Base-by-base conservation (phyloP, 202 grass and related monocot genomes). In the Hordeum pubiflorum region DNA sequence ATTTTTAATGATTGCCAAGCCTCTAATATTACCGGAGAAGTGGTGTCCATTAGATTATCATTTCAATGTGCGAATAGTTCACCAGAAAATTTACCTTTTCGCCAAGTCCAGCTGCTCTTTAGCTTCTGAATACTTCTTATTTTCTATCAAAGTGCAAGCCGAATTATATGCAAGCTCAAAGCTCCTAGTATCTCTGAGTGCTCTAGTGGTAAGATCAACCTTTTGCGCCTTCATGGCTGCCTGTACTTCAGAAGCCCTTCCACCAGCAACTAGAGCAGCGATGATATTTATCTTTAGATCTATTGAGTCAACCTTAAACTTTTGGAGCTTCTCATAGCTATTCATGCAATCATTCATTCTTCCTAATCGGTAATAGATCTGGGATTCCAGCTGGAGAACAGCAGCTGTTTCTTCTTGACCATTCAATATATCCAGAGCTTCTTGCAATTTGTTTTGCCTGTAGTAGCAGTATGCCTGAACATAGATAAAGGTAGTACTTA, bases 91-190 rank as follows among this genome's bases (percentile, higher is more conserved):
- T 91, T 60, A 99, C 96, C 92, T 99, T 88, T 86, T 86, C 59
- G 90, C 92, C 55, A 90, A 87, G 37, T 95, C 90, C 84, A 99
- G 76, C 66, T 91, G 77, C 78, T 93, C 80, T 79, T 91, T 92
- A 63, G 90, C 92, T 71, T 99, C 92, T 55, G 74, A 68, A 73
- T 91, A 99, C 75, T 95, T 96, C 46, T 99, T 88, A 60, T 79
- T 90, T 68, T 93, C 96, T 86, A 99, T 86, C 77, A 99, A 91
- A 17, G 96, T 73, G 69, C 96, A 99, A 79, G 90, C 92, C 81
- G 90, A 85, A 70, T 98, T 98, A 79, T 95, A 98, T 70, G 92
- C 85, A 38, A 99, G 83, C 86, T 99, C 92, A 83, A 91, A 99
- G 79, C 87, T 93, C 60, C 91, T 89, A 22, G 89, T 58, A 87